A percentile compares a stretch with the other conserved stretches of the same genome.
phyloP scores from a whole-genome alignment of 305 asterid species.

The Stenogyne calaminthoides region DNA sequence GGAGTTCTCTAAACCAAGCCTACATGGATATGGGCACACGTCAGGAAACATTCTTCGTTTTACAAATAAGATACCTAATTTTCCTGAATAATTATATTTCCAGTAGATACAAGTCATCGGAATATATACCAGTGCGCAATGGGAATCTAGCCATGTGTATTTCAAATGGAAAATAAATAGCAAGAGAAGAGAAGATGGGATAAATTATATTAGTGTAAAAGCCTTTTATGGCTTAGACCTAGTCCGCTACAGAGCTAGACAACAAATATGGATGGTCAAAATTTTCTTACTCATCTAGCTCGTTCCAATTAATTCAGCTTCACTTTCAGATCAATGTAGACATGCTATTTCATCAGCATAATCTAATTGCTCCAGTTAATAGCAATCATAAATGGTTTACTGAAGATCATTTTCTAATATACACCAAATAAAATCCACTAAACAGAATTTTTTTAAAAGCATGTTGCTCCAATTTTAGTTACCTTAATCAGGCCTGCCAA shows the following conservation, averaged over 20 bases:
- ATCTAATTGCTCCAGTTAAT: neutral
- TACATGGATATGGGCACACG: conserved; percentile 27
- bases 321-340: neutral
- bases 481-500: conserved; percentile 96
- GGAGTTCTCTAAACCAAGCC: conserved; percentile 99
- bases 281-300: neutral
- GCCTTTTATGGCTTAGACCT: neutral
- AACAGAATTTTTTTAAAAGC: conserved; percentile 15
- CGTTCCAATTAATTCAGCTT: neutral
- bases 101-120: neutral
- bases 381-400: neutral
- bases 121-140: neutral
- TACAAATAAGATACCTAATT: neutral
- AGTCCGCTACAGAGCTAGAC: neutral
- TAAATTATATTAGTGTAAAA: neutral
- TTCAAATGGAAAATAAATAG: neutral
- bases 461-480: conserved; percentile 1
- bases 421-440: neutral
- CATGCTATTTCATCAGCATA: neutral
- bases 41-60: neutral
- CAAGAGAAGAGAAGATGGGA: neutral
- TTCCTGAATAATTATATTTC: neutral
- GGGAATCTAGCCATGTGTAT: neutral
- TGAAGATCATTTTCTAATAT: neutral
- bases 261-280: neutral